A percentile compares a stretch with the other conserved stretches of the same genome.
Evolutionary conservation across 768 basidiomycete species (phyloP).

Genomic region (Suillus clintonianus): DNA sequence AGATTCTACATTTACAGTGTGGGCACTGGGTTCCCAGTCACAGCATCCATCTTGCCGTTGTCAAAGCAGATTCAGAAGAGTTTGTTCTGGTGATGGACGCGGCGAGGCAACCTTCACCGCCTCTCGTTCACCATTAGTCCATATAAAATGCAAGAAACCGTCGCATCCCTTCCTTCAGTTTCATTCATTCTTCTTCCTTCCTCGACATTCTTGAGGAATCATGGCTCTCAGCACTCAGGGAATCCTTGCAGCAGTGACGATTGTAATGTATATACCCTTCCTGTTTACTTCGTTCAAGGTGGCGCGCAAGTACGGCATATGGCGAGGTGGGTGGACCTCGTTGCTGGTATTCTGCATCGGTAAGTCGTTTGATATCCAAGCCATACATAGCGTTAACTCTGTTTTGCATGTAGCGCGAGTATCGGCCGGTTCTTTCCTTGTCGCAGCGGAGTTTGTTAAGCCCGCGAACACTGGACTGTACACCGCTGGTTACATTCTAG

Average conservation of each 20-base stretch:
- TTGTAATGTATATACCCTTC: conserved; percentile 62
- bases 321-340: conserved; percentile 65
- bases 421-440: conserved; percentile 55
- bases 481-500: conserved; percentile 52
- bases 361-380: conserved; percentile 30
- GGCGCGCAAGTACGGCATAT: conserved; percentile 54
- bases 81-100: background rate
- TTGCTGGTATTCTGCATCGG: conserved; percentile 59
- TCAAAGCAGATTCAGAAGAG: background rate
- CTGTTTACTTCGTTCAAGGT: conserved; percentile 46
- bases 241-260: conserved; percentile 58
- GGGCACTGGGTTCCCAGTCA: background rate
- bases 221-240: conserved; percentile 43
- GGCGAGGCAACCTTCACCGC: conserved; percentile 18
- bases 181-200: conserved; percentile 2
- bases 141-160: conserved; percentile 21
- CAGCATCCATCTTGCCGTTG: background rate
- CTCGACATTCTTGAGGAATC: conserved; percentile 5
- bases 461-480: conserved; percentile 46
- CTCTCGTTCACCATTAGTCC: conserved; percentile 8
- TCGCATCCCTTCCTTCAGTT: conserved; percentile 2
- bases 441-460: conserved; percentile 50
- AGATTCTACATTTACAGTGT: no score
- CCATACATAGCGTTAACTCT: conserved; percentile 6
- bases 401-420: conserved; percentile 49